Conservation (phyloP, 2,329 filamentous ascomycete genomes). For the Pyricularia grisea region DNA sequence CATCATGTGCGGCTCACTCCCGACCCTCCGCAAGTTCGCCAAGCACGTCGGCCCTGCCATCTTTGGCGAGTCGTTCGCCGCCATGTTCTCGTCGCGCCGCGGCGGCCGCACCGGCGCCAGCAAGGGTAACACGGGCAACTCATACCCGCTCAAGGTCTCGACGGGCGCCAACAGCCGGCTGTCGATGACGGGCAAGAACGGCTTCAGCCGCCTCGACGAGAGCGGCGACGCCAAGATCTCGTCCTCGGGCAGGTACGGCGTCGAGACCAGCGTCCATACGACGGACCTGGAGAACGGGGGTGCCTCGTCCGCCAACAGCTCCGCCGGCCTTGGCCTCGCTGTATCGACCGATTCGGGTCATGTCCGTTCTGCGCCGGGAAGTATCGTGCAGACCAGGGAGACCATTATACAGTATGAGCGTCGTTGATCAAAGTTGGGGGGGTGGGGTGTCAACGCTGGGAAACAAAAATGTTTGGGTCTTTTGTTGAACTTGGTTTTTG, state of each 20-base stretch:
- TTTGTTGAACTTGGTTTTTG: too few species aligned
- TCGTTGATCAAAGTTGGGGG: not conserved
- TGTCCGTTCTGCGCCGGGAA: too few species aligned
- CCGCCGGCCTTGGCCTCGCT: not conserved
- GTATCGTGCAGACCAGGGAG: constrained; percentile 1
- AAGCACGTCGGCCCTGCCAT: constrained; percentile 23
- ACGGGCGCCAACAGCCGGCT: not conserved
- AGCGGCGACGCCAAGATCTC: not conserved
- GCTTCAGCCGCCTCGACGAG: not conserved
- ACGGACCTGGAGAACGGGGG: not conserved
- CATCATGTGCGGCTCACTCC: constrained; percentile 29
- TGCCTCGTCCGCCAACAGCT: too few species aligned
- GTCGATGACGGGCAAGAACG: not conserved
- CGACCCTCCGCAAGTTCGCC: constrained; percentile 29
- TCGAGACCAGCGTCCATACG: not conserved
- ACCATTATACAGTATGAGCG: not conserved
- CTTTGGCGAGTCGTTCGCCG: constrained; percentile 12
- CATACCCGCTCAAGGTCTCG: not conserved
- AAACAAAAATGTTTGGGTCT: too few species aligned
- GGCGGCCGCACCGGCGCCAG: not conserved
- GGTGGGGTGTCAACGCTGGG: too few species aligned
- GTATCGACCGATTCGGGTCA: not conserved
- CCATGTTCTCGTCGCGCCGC: not conserved
- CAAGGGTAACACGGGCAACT: not conserved
- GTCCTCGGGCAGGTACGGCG: not conserved